These are phyloP conservation scores for Neonothopanus nambi DNA, from an alignment of 1,284 basidiomycete species.

Conservation along the genomic window DNA sequence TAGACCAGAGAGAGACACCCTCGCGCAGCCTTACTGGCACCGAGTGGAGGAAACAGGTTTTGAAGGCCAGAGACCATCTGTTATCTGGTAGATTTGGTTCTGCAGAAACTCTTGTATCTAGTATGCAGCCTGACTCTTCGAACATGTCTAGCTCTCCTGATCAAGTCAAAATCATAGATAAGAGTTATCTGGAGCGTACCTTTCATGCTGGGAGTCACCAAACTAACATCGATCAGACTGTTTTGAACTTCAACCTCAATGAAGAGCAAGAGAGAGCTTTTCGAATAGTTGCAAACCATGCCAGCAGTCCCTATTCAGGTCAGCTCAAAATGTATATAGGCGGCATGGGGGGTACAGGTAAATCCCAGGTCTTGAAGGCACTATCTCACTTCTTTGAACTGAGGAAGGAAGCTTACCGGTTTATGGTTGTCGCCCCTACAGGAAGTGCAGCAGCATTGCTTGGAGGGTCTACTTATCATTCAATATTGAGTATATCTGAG, in stretches of 20 bases:
- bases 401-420: constrained; percentile 23
- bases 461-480: constrained; percentile 32
- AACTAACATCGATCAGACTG: constrained; percentile 9
- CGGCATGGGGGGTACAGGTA: constrained; percentile 29
- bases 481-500: constrained; percentile 23
- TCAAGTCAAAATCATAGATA: no score
- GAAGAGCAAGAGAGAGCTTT: constrained; percentile 31
- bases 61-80: constrained; percentile 27
- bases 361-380: constrained; percentile 42
- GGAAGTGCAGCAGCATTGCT: constrained; percentile 29
- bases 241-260: constrained; percentile 23
- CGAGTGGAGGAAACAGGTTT: background rate
- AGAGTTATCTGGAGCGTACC: no score
- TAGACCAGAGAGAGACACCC: no score
- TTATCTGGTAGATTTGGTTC: no score
- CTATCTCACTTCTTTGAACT: constrained; percentile 28
- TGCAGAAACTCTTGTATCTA: no score
- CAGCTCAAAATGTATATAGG: constrained; percentile 13
- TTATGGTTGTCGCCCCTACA: constrained; percentile 36
- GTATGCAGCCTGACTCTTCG: no score
- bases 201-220: background rate
- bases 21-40: no score
- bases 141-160: no score
- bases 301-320: constrained; percentile 16
- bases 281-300: constrained; percentile 27